These are phyloP conservation scores for Haplosporangium sp. DNA, from an alignment of 371 early-diverging fungal species.

Conservation along the genomic window DNA sequence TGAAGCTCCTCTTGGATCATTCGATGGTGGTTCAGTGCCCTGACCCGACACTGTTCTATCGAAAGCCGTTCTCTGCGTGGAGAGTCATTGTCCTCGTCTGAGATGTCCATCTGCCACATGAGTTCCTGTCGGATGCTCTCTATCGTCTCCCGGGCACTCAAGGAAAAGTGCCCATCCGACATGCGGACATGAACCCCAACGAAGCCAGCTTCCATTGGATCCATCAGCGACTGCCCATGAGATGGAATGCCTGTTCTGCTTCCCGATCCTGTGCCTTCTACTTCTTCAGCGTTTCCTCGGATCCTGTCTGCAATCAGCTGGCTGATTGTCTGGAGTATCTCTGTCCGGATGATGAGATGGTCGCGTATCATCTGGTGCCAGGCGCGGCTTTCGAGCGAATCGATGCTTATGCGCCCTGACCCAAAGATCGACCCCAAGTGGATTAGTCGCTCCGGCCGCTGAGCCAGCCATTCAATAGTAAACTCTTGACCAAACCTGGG, in stretches of 20 bases:
- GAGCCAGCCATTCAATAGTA: conserved; percentile 56
- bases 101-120: conserved; percentile 47
- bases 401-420: conserved; percentile 61
- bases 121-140: conserved; percentile 47
- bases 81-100: background rate
- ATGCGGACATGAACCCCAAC: conserved; percentile 51
- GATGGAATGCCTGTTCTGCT: background rate
- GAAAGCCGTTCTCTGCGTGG: conserved; percentile 20
- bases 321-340: conserved; percentile 42
- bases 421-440: conserved; percentile 73
- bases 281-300: conserved; percentile 2
- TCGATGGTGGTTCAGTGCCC: conserved; percentile 28
- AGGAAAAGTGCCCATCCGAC: conserved; percentile 54
- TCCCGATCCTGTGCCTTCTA: background rate
- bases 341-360: conserved; percentile 34
- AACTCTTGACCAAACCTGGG: conserved; percentile 58
- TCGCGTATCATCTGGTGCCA: conserved; percentile 40
- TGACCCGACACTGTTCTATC: conserved; percentile 35
- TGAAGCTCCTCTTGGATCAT: conserved; percentile 8
- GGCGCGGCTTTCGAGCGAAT: conserved; percentile 54
- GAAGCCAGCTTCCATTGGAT: conserved; percentile 37
- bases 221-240: background rate
- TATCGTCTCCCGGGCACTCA: conserved; percentile 43
- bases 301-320: conserved; percentile 41
- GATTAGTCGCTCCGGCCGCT: conserved; percentile 58